Evolutionary conservation across 2,329 filamentous ascomycete genomes (phyloP), one percentile per base, ranked within the genome.

Genomic region (Sporothrix pallida): DNA sequence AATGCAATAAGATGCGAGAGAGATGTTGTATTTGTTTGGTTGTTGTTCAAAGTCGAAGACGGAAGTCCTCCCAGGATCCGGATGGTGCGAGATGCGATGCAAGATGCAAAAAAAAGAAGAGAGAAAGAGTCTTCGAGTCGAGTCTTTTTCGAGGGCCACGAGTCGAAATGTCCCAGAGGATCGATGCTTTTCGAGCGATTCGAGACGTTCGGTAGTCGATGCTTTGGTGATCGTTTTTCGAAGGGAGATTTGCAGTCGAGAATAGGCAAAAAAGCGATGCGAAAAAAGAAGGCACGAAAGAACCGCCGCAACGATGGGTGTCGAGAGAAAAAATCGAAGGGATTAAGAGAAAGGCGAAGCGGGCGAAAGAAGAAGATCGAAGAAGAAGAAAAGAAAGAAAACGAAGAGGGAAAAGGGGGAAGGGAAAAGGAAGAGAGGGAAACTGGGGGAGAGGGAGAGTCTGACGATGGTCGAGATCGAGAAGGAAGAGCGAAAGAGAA

Each of bases 261-360:
- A 68, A 68, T 31, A n/a, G 23, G 20, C 52, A 71, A 60, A 60
- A 71, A 26, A 23, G 52, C 50, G 52, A 58, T 23, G 56, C 54
- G 46, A 72, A 65, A 65, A 50, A 50, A 50, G n/a, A n/a, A 60
- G 23, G 58, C 44, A 62, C 37, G 17, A 48, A 37, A 42, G 20
- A 48, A 48, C 62, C 62, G 62, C 71, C 20, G 12, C 62, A 67
- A 46, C 70, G 72, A 70, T 73, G 73, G 50, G 23, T 15, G 52
- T 50, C 56, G 65, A 3, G 69, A 71, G 69, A 71, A 31, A 75
- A 52, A 74, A 23, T 9, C 60, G 62, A 48, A 58, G 60, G 62
- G 60, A 60, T 73, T 26, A 20, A 37, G 70, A 26, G 54, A 68
- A 63, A 42, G 70, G 71, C 58, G 52, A 17, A 56, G 10, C n/a